Percentiles rank a stretch among this genome's conserved stretches.
These are phyloP conservation scores for Pichia sp. DNA, from an alignment of 1,139 yeast genomes.

Conservation along the genomic window DNA sequence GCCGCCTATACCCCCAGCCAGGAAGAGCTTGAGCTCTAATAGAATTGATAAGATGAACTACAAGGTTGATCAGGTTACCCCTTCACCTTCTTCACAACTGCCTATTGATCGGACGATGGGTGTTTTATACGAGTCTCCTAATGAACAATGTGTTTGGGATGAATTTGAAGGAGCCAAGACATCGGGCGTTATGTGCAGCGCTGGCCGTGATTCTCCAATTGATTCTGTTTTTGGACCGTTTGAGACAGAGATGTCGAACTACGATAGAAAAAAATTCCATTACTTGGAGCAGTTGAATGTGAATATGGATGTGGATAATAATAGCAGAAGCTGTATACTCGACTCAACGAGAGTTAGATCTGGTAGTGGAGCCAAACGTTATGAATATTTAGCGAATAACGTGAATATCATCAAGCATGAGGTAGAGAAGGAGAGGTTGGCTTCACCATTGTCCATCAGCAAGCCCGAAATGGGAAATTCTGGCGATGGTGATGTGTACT, in stretches of 20 bases:
- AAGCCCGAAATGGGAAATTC: background rate
- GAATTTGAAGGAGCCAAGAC: constrained; percentile 13
- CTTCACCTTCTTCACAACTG: constrained; percentile 2
- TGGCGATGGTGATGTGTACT: background rate
- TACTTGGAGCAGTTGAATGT: background rate
- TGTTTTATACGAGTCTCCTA: constrained; percentile 19
- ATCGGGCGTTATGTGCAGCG: constrained; percentile 1
- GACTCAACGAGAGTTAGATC: constrained; percentile 16
- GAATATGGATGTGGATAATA: constrained; percentile 3
- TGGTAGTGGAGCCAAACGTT: constrained; percentile 20
- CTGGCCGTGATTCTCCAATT: background rate
- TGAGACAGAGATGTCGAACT: background rate
- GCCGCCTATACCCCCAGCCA: constrained; percentile 9
- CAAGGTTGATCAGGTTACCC: constrained; percentile 8
- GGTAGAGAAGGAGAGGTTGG: constrained; percentile 12
- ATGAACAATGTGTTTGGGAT: constrained; percentile 19
- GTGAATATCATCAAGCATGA: constrained; percentile 16
- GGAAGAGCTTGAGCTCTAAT: constrained; percentile 11
- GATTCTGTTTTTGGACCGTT: constrained; percentile 2
- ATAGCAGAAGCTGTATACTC: background rate
- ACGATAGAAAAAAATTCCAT: background rate
- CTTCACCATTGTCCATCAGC: constrained; percentile 8
- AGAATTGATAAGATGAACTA: constrained; percentile 14
- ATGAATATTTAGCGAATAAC: constrained; percentile 18
- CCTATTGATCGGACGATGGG: constrained; percentile 20